These are phyloP conservation scores for Aspergillus hancockii DNA, from an alignment of 495 filamentous ascomycete genomes.

Conservation along the genomic window DNA sequence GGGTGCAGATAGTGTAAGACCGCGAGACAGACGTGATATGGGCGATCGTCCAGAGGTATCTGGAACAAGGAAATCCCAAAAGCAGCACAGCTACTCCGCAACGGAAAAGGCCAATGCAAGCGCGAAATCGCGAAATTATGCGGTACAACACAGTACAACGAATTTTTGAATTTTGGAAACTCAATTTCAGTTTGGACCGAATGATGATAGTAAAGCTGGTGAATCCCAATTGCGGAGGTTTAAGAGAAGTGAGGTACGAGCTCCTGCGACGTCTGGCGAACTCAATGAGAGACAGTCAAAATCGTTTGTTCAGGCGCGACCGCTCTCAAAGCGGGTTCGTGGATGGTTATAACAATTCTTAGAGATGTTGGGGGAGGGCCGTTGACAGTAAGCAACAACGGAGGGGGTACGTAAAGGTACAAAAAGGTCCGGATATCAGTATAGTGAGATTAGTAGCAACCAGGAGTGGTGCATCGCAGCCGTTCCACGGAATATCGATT, in stretches of 20 bases:
- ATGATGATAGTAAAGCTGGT: not conserved
- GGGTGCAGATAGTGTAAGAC: not conserved
- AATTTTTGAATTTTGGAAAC: not conserved
- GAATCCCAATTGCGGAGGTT: not conserved
- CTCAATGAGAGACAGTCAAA: not conserved
- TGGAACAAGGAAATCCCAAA: not conserved
- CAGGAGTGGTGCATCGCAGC: constrained; percentile 10
- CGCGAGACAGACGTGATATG: not conserved
- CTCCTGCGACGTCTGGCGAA: not conserved
- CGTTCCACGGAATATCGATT: constrained; percentile 10
- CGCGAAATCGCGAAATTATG: not conserved
- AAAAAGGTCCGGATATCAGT: constrained; percentile 4
- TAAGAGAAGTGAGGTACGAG: not conserved
- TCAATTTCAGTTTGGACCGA: not conserved
- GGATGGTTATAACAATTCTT: not conserved
- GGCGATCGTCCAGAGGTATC: not conserved
- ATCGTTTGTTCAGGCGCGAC: not conserved
- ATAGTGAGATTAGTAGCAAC: constrained; percentile 9
- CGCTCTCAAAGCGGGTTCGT: constrained; percentile 6
- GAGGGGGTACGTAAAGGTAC: constrained; percentile 1
- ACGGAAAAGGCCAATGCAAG: not conserved
- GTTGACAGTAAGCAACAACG: not conserved
- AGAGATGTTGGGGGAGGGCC: not conserved
- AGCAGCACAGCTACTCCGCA: not conserved
- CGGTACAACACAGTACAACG: not conserved